These are phyloP conservation scores for Diophrys sp. DNA, from an alignment of 73 alveolate genomes.

Conservation along the genomic window DNA sequence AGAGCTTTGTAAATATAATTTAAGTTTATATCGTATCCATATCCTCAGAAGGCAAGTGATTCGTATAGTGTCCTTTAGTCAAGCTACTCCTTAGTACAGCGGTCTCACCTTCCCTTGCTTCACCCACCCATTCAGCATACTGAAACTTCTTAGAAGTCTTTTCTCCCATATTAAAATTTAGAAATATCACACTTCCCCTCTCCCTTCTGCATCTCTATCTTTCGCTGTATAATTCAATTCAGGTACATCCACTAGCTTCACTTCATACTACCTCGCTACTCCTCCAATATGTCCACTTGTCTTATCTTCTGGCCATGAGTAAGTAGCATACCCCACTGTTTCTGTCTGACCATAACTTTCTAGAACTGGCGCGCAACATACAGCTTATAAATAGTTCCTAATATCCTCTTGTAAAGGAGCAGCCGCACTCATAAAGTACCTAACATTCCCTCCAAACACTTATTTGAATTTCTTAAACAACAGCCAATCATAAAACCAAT, in stretches of 20 bases:
- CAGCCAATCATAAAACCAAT: constrained; percentile 62
- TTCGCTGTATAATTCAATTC: constrained; percentile 75
- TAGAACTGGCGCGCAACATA: constrained; percentile 62
- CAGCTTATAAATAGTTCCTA: constrained; percentile 70
- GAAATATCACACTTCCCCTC: too few relatives aligned
- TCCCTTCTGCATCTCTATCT: constrained; percentile 68
- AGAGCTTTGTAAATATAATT: too few relatives aligned
- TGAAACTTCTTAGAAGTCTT: too few relatives aligned
- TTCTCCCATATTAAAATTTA: too few relatives aligned
- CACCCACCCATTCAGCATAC: too few relatives aligned
- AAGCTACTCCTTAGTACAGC: too few relatives aligned
- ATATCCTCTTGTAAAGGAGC: constrained; percentile 94
- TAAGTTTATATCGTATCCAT: too few relatives aligned
- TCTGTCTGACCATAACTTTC: constrained; percentile 84
- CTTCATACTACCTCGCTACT: constrained; percentile 59
- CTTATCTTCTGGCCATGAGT: constrained; percentile 62
- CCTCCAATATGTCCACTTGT: constrained; percentile 81
- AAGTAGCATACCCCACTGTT: constrained; percentile 62
- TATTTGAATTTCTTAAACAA: constrained; percentile 78
- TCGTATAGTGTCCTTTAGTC: too few relatives aligned
- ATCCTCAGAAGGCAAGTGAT: too few relatives aligned
- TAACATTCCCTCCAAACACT: constrained; percentile 88
- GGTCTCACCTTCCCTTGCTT: too few relatives aligned
- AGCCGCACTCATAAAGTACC: constrained; percentile 80
- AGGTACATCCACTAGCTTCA: constrained; percentile 81